phyloP scores from a whole-genome alignment of 768 basidiomycete species.

The Lactarius sp. region DNA sequence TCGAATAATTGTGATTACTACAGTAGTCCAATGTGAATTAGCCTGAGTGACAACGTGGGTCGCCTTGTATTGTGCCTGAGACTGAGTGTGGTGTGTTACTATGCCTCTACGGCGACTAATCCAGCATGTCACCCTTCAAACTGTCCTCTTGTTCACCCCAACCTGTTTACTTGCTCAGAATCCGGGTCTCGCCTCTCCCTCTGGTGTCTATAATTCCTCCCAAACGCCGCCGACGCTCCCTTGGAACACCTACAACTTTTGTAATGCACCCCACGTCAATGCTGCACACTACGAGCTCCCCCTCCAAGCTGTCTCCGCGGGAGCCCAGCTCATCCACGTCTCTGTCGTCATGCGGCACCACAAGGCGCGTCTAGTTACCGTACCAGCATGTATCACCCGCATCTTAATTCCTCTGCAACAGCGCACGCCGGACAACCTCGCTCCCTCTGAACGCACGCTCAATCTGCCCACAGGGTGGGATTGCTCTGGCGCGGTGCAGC shows the following conservation, averaged over 20 bases:
- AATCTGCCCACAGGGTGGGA: constrained; percentile 39
- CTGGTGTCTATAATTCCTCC: constrained; percentile 45
- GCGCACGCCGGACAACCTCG: constrained; percentile 48
- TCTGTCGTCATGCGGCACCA: constrained; percentile 45
- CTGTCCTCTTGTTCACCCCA: background rate
- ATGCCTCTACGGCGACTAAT: background rate
- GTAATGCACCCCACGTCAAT: constrained; percentile 47
- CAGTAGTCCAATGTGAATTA: too few relatives aligned
- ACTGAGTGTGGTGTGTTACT: too few relatives aligned
- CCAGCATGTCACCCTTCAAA: background rate
- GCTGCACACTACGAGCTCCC: constrained; percentile 36
- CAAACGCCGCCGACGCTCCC: constrained; percentile 37
- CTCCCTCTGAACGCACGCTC: constrained; percentile 39
- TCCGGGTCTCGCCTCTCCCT: constrained; percentile 6
- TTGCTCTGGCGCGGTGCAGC: constrained; percentile 37
- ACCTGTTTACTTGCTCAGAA: background rate
- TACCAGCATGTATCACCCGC: background rate
- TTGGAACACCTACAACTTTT: constrained; percentile 52
- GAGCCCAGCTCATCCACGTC: constrained; percentile 38
- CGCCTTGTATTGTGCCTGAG: too few relatives aligned
- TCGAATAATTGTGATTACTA: background rate
- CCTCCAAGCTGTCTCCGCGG: constrained; percentile 22
- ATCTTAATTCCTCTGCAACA: constrained; percentile 15
- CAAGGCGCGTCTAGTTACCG: constrained; percentile 34
- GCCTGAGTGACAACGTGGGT: too few relatives aligned